Base-by-base conservation (phyloP, 169 alveolate species). In the Plasmodium chabaudi region DNA sequence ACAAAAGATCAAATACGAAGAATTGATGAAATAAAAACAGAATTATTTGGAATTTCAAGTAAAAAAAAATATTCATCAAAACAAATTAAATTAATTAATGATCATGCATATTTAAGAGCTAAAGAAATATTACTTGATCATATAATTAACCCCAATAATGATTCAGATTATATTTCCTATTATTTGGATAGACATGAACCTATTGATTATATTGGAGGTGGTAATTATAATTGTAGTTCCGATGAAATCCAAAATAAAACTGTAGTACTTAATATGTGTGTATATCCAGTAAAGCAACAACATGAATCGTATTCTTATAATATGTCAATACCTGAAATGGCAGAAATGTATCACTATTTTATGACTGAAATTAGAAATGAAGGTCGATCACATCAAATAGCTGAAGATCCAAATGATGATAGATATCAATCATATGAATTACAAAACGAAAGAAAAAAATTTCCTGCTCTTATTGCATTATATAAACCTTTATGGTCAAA, bases 401-500 rank as follows among this genome's bases (percentile, higher is more conserved):
- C 88, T 57, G 92, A 94, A 60, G 93, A 91, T 68, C 93, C 92
- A 0, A 63, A 70, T n/a, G 89, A 89, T 10, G 88, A 69, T 34
- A 93, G 84, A 49, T 72, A 79, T 39, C 87, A 67, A 47, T 90
- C 92, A n/a, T 93, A 93, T 57, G 82, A 86, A 57, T 59, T 93
- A 65, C 87, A 94, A 60, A 53, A 89, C 17, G 93, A 93, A 27
- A 74, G 87, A 53, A 42, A 87, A 39, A 89, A 94, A 60, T 94
- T 94, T 56, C 95, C 96, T 12, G 71, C 94, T 2, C 59, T 94
- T 44, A 71, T 74, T 49, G 91, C 95, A 1, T 86, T 92, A 49
- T 94, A 94, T 84, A 73, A 79, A 39, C 96, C 96, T 0, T 39
- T 94, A n/a, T 94, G 96, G 96, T 44, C 94, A 3, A 87, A 94